These are phyloP conservation scores for Lophium mytilinum DNA, from an alignment of 495 filamentous ascomycete genomes.

Conservation along the genomic window DNA sequence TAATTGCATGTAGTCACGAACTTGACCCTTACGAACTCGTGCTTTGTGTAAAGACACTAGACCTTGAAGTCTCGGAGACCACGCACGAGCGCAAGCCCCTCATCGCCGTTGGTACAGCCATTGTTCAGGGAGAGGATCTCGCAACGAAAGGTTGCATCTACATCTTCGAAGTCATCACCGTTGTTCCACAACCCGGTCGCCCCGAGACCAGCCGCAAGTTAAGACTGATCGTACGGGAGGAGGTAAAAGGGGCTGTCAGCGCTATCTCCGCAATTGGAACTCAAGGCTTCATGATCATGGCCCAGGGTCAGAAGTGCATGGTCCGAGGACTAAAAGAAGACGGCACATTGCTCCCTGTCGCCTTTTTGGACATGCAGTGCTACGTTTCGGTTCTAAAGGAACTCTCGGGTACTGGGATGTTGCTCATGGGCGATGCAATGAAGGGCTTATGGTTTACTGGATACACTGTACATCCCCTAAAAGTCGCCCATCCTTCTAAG, in stretches of 20 bases:
- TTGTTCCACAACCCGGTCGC: slow-evolving; percentile 77
- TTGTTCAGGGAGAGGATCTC: slow-evolving; percentile 79
- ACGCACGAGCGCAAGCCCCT: slow-evolving; percentile 77
- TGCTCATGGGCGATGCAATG: slow-evolving; percentile 75
- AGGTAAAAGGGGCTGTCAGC: slow-evolving; percentile 90
- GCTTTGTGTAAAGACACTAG: slow-evolving; percentile 71
- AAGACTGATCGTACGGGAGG: slow-evolving; percentile 79
- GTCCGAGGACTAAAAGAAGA: slow-evolving; percentile 94
- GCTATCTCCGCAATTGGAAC: slow-evolving; percentile 80
- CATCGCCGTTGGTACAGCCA: slow-evolving; percentile 75
- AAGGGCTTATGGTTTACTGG: slow-evolving; percentile 94
- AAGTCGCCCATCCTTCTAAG: not conserved
- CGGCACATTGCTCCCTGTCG: slow-evolving; percentile 79
- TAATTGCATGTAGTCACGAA: slow-evolving; percentile 22
- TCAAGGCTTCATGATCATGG: slow-evolving; percentile 82
- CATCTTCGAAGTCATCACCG: slow-evolving; percentile 83
- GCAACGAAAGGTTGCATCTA: slow-evolving; percentile 77
- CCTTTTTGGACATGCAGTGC: slow-evolving; percentile 96
- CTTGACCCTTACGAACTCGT: slow-evolving; percentile 63
- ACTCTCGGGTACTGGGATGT: slow-evolving; percentile 72
- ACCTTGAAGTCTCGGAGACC: slow-evolving; percentile 81
- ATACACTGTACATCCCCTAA: slow-evolving; percentile 54
- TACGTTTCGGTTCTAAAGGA: slow-evolving; percentile 78
- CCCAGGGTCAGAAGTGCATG: slow-evolving; percentile 96
- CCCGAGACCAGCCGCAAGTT: slow-evolving; percentile 78